Base-by-base conservation (phyloP, 768 basidiomycete genomes). In the Coprinellus micaceus region DNA sequence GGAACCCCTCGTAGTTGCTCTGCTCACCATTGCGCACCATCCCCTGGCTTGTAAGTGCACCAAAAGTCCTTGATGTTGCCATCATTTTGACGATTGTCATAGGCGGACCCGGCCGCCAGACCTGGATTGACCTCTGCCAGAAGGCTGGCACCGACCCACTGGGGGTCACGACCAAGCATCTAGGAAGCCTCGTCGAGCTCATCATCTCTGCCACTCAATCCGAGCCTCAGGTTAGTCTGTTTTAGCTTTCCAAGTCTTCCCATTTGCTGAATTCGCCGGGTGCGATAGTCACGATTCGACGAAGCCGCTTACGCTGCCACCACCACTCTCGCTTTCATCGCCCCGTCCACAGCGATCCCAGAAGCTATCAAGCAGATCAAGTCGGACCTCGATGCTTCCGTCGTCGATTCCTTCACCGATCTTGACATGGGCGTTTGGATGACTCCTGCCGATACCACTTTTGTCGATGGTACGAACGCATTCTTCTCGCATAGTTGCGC, bases 41-140 rank as follows among this genome's bases (percentile, higher is more conserved):
- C 77, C 81, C 6, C 71, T 72, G 41, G 74, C 84, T 47, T 76
- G 89, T 89, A 51, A 60, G 86, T 77, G 53, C 56, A 19, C 24
- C 28, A 15, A 53, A 59, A 58, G n/a, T 54, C 19, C 25, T 49
- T 60, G 33, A 17, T 17, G 17, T 28, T 7, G 21, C 3, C 19
- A 6, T 47, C 21, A 25, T 13, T 47, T 30, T 60, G 41, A 49
- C 40, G 40, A 46, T 28, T 45, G 13, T 36, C 43, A 4, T 36
- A 82, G 82, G 76, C 59, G 77, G 74, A 21, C 68, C 74, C 15
- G 77, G 80, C 9, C 79, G 83, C 17, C 84, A 83, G 61, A 79
- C 78, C 1, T 97, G 94, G 94, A 88, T 95, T 57, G 89, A 92
- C 54, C 60, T 91, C 4, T 90, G 88, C 54, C 91, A 90, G 61